These are phyloP conservation scores for Nadsonia starkeyi-henricii DNA, from an alignment of 1,139 yeast genomes.

Conservation along the genomic window DNA sequence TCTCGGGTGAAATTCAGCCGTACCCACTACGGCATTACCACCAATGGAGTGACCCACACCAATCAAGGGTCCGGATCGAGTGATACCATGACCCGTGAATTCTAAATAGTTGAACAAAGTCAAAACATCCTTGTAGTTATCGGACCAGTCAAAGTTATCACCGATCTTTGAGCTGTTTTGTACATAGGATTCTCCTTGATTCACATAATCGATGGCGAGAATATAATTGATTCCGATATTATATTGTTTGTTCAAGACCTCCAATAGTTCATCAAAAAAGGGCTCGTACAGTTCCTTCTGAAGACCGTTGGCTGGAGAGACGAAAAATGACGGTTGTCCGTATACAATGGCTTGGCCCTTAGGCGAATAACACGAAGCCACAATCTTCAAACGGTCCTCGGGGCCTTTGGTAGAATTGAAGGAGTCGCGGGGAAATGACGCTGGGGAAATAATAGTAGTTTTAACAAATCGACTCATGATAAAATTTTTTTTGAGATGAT, in stretches of 20 bases:
- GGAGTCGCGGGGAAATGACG: slow-evolving; percentile 6
- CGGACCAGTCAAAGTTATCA: slow-evolving; percentile 10
- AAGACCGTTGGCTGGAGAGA: slow-evolving; percentile 6
- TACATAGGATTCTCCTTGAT: slow-evolving; percentile 10
- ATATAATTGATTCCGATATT: slow-evolving; percentile 8
- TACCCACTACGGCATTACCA: slow-evolving; percentile 8
- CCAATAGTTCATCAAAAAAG: slow-evolving; percentile 3
- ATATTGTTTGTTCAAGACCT: not conserved
- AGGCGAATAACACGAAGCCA: slow-evolving; percentile 3
- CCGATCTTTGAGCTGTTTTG: slow-evolving; percentile 10
- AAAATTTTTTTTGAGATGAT: no score
- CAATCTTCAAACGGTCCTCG: slow-evolving; percentile 3
- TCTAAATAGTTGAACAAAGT: slow-evolving; percentile 7
- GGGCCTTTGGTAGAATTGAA: slow-evolving; percentile 4
- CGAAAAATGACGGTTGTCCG: slow-evolving; percentile 4
- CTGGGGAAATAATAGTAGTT: slow-evolving; percentile 3
- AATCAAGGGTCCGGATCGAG: slow-evolving; percentile 7
- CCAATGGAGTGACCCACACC: slow-evolving; percentile 13
- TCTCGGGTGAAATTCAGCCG: slow-evolving; percentile 6
- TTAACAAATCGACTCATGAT: not conserved
- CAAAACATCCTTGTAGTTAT: slow-evolving; percentile 9
- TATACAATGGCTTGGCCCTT: slow-evolving; percentile 3
- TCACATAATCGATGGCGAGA: slow-evolving; percentile 9
- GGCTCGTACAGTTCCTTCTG: slow-evolving; percentile 3
- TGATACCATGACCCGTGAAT: slow-evolving; percentile 6